A percentile compares a stretch with the other conserved stretches of the same genome.
Evolutionary conservation across 2,329 filamentous ascomycete genomes (phyloP).

Genomic region (Fusarium fujikuroi): DNA sequence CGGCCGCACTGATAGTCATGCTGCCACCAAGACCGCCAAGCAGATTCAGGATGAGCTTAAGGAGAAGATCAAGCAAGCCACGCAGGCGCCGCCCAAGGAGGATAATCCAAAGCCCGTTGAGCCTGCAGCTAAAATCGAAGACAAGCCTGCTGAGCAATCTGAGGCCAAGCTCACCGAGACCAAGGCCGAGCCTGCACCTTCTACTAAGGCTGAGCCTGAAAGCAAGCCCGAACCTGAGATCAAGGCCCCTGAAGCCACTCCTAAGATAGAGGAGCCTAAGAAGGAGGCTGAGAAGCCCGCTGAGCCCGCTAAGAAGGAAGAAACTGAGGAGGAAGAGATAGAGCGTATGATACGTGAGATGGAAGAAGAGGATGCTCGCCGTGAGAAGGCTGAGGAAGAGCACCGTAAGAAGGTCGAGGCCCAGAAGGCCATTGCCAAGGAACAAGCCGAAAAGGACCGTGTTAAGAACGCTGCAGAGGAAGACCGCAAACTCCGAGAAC

Average conservation of each 20-base stretch:
- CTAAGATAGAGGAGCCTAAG: constrained; percentile 41
- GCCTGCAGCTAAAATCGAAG: constrained; percentile 44
- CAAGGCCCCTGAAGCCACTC: constrained; percentile 42
- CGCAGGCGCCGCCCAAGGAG: constrained; percentile 51
- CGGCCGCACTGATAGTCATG: constrained; percentile 75
- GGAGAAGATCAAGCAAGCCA: constrained; percentile 77
- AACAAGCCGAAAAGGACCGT: constrained; percentile 58
- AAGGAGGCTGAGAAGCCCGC: constrained; percentile 43
- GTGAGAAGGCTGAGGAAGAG: constrained; percentile 48
- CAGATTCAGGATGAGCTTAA: constrained; percentile 87
- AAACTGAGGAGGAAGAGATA: constrained; percentile 64
- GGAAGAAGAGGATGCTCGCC: constrained; percentile 54
- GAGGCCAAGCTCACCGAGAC: constrained; percentile 17
- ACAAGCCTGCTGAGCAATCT: constrained; percentile 44
- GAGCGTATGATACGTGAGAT: constrained; percentile 71
- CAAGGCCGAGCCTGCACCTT: constrained; percentile 34
- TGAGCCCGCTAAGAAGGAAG: constrained; percentile 47
- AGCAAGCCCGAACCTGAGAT: constrained; percentile 46
- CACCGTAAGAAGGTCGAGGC: constrained; percentile 59
- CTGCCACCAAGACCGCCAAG: constrained; percentile 76
- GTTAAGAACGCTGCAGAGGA: constrained; percentile 63
- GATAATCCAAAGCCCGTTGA: constrained; percentile 43
- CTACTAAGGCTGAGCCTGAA: constrained; percentile 34
- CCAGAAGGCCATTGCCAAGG: constrained; percentile 59
- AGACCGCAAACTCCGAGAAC: constrained; percentile 75